Evolutionary conservation across 495 filamentous ascomycete genomes (phyloP).

Genomic region (Hyaloscypha hepaticicola): DNA sequence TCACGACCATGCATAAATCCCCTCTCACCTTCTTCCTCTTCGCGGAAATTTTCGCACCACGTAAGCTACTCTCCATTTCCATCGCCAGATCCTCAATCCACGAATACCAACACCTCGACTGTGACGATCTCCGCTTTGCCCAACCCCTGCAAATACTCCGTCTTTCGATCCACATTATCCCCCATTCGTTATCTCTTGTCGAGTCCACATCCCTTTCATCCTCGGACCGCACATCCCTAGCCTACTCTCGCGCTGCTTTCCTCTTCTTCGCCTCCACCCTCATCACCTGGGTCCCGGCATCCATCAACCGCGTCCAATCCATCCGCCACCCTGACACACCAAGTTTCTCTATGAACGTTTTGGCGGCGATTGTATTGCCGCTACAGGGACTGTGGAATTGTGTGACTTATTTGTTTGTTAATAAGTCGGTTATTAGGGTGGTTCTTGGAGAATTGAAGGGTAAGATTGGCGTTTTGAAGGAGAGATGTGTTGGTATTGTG

Average conservation of each 20-base stretch:
- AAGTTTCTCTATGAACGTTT: constrained; percentile 67
- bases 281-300: constrained; percentile 82
- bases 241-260: constrained; percentile 77
- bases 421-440: constrained; percentile 36
- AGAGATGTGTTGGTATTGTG: too few relatives aligned
- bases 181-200: too few relatives aligned
- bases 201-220: not conserved
- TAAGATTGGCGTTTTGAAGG: not conserved
- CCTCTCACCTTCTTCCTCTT: not conserved
- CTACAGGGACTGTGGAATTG: constrained; percentile 85
- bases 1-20: not conserved
- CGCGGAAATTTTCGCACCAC: constrained; percentile 16
- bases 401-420: constrained; percentile 71
- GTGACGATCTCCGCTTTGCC: not conserved
- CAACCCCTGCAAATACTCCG: too few relatives aligned
- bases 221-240: not conserved
- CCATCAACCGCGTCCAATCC: constrained; percentile 73
- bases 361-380: constrained; percentile 72
- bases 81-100: not conserved
- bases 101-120: not conserved
- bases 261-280: constrained; percentile 77
- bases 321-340: constrained; percentile 54
- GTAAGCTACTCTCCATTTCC: constrained; percentile 32
- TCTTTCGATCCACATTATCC: too few relatives aligned
- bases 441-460: constrained; percentile 16